phyloP scores from a whole-genome alignment of 345 rosid species.

The Hirschfeldia incana region DNA sequence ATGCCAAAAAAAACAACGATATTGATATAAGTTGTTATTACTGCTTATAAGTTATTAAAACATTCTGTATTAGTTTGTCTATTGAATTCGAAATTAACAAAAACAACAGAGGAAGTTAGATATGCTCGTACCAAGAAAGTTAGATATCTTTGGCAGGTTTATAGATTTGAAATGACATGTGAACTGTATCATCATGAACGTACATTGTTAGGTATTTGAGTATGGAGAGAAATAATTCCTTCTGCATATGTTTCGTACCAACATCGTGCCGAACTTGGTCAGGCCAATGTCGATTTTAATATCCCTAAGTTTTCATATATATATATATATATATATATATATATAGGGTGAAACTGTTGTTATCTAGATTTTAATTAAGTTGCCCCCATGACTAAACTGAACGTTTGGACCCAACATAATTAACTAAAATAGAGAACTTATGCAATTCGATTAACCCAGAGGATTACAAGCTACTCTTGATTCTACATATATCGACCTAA shows the following conservation, averaged over 20 bases:
- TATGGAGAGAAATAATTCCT: constrained; percentile 27
- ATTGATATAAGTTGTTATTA: not conserved
- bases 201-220: constrained; percentile 37
- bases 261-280: constrained; percentile 29
- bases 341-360: not conserved
- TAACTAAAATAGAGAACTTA: not conserved
- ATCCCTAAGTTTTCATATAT: not conserved
- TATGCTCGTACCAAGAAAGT: not conserved
- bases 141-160: constrained; percentile 14
- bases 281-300: constrained; percentile 29
- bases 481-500: not conserved
- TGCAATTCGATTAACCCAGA: not conserved
- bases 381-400: not conserved
- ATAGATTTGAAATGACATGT: constrained; percentile 34
- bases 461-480: not conserved
- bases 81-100: not conserved
- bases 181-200: constrained; percentile 31
- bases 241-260: constrained; percentile 19
- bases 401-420: not conserved
- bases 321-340: not conserved
- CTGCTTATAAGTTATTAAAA: not conserved
- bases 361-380: not conserved
- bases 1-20: not conserved
- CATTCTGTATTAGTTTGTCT: not conserved
- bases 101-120: constrained; percentile 1